Evolutionary conservation across 495 filamentous ascomycete genomes (phyloP), one percentile per base, ranked within the genome.

Genomic region (Xylaria grammica): DNA sequence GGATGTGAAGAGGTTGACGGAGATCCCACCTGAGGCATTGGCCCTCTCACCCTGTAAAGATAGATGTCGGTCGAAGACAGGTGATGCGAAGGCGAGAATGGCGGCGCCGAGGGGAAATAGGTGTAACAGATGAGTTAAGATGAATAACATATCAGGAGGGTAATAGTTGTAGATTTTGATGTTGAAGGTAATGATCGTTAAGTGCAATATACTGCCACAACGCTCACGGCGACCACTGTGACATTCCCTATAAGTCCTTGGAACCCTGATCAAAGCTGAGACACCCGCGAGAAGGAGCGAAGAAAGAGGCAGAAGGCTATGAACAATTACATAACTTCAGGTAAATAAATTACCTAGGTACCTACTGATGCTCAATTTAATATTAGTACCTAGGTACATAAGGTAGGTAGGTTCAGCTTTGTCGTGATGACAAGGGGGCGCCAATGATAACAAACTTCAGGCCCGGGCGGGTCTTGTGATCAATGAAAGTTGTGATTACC

Each of bases 1-100:
- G 15, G 92, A 90, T 60, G 82, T 76, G 79, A 95, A 98, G 65
- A 97, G 84, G 34, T 79, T 72, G 51, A 72, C 65, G 4, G 91
- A 89, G 58, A 96, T 79, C 56, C 79, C 81, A 64, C 55, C 46
- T 34, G 69, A 46, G 22, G 65, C 49, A 22, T 63, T 66, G 24
- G 62, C 55, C 49, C 57, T 61, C 17, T 51, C 29, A 44, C 56
- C 38, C 62, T 48, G 27, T 34, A n/a, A 45, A 22, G 73, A 30
- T 11, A 60, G 63, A 11, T 62, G 54, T 36, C 74, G 72, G 27
- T 62, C 48, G n/a, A 26, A 56, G 17, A 60, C n/a, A 24, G 63
- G 65, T 22, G 67, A 60, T 5, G 45, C 55, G 44, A 46, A 62
- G 51, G 61, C 66, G 30, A 58, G 26, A 19, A 34, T 32, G 27